These are phyloP conservation scores for Tricholoma terreum DNA, from an alignment of 768 basidiomycete species.

Conservation along the genomic window DNA sequence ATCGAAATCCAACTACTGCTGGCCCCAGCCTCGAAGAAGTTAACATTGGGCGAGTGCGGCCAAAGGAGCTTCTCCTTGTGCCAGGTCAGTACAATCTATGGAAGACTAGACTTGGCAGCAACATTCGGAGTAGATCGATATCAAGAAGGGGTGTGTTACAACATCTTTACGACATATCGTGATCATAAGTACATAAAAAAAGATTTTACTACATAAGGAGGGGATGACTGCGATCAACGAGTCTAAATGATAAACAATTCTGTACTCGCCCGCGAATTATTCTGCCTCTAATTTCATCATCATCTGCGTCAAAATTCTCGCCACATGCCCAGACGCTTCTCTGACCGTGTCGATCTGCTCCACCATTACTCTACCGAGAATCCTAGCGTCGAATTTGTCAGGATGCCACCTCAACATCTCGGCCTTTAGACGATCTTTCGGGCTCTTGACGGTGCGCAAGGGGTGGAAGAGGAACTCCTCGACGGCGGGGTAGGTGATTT, in stretches of 20 bases:
- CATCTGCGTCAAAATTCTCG: conserved; percentile 38
- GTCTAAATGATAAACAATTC: neutral
- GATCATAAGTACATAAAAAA: no score
- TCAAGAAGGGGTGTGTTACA: no score
- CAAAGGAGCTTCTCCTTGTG: no score
- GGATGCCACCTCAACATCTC: conserved; percentile 56
- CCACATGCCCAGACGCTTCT: conserved; percentile 37
- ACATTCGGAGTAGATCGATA: no score
- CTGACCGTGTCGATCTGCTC: conserved; percentile 30
- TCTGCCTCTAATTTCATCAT: conserved; percentile 1
- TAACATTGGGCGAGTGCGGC: no score
- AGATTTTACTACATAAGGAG: neutral
- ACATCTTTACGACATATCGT: no score
- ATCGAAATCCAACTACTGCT: no score
- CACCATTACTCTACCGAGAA: conserved; percentile 32
- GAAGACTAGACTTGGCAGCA: no score
- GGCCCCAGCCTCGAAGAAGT: no score
- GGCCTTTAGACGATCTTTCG: conserved; percentile 33
- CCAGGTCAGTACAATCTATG: no score
- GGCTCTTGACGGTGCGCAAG: conserved; percentile 29
- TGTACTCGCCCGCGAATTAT: neutral
- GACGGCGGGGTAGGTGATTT: conserved; percentile 36
- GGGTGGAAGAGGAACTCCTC: conserved; percentile 39
- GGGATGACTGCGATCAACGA: neutral
- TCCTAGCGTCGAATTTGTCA: conserved; percentile 44